A percentile compares a stretch with the other conserved stretches of the same genome.
These are phyloP conservation scores for Candida sakaeoensis DNA, from an alignment of 805 yeast species.

Conservation along the genomic window DNA sequence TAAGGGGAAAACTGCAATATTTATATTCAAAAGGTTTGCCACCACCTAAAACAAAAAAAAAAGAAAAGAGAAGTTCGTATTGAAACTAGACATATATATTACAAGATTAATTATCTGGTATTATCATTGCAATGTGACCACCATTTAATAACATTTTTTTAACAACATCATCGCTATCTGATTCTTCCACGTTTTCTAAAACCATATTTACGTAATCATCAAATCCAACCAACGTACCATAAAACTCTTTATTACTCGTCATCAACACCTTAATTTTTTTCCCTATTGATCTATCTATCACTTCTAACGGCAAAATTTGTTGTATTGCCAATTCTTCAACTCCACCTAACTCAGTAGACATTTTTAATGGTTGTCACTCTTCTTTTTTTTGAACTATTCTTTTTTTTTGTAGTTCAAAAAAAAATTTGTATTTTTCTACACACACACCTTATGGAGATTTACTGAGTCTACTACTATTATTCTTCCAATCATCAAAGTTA, in stretches of 20 bases:
- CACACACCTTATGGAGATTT: background rate
- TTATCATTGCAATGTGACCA: slow-evolving; percentile 65
- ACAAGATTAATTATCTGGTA: slow-evolving; percentile 14
- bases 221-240: slow-evolving; percentile 87
- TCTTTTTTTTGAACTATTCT: background rate
- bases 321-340: slow-evolving; percentile 1
- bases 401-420: background rate
- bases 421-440: background rate
- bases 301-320: slow-evolving; percentile 66
- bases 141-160: slow-evolving; percentile 69
- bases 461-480: slow-evolving; percentile 14
- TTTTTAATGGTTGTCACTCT: background rate
- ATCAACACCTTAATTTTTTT: slow-evolving; percentile 71
- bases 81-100: slow-evolving; percentile 1
- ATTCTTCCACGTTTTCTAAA: slow-evolving; percentile 72
- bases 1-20: background rate
- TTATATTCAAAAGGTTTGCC: slow-evolving; percentile 4
- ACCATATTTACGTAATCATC: slow-evolving; percentile 95
- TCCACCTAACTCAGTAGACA: background rate
- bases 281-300: slow-evolving; percentile 85
- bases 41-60: slow-evolving; percentile 5
- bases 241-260: slow-evolving; percentile 64
- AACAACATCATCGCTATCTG: slow-evolving; percentile 41
- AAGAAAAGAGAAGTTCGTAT: background rate
- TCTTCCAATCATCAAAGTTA: slow-evolving; percentile 89